Percentiles rank a stretch among this genome's conserved stretches.
phyloP scores from a whole-genome alignment of 768 basidiomycete genomes.

The Suillus fuscotomentosus region DNA sequence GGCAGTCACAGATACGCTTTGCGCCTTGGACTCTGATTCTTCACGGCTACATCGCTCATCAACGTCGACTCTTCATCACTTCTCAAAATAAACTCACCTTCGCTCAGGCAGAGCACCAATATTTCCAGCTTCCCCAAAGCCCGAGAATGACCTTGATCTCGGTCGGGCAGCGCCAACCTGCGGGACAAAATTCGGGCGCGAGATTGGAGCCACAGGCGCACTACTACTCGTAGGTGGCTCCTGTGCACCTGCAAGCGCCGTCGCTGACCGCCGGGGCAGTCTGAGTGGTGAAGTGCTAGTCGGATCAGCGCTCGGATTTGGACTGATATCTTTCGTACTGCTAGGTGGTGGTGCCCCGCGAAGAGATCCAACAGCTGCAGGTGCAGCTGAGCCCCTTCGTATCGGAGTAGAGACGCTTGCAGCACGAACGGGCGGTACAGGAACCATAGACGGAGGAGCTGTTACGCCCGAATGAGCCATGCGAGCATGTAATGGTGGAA shows the following conservation, averaged over 20 bases:
- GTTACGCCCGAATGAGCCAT: neutral
- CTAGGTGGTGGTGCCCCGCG: neutral
- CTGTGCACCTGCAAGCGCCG: neutral
- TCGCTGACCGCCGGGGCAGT: conserved; percentile 20
- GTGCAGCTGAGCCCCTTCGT: conserved; percentile 15
- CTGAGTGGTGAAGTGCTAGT: conserved; percentile 4
- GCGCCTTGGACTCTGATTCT: conserved; percentile 18
- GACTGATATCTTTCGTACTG: neutral
- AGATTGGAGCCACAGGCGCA: conserved; percentile 32
- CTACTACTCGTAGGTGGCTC: conserved; percentile 1
- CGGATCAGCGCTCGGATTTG: neutral
- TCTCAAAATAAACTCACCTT: conserved; percentile 17
- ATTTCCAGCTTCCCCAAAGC: conserved; percentile 45
- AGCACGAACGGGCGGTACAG: conserved; percentile 21
- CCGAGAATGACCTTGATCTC: conserved; percentile 74
- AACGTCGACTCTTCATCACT: conserved; percentile 8
- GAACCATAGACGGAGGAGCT: neutral
- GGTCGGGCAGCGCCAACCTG: conserved; percentile 48
- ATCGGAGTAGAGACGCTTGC: conserved; percentile 31
- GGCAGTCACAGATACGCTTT: neutral
- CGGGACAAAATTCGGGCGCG: conserved; percentile 65
- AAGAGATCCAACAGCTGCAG: neutral
- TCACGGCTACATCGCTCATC: conserved; percentile 17
- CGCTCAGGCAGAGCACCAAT: conserved; percentile 1
- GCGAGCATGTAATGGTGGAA: conserved; percentile 20